A percentile compares a stretch with the other conserved stretches of the same genome.
Evolutionary conservation across 1,284 basidiomycete species (phyloP).

Genomic region (Stygiomarasmius scandens): DNA sequence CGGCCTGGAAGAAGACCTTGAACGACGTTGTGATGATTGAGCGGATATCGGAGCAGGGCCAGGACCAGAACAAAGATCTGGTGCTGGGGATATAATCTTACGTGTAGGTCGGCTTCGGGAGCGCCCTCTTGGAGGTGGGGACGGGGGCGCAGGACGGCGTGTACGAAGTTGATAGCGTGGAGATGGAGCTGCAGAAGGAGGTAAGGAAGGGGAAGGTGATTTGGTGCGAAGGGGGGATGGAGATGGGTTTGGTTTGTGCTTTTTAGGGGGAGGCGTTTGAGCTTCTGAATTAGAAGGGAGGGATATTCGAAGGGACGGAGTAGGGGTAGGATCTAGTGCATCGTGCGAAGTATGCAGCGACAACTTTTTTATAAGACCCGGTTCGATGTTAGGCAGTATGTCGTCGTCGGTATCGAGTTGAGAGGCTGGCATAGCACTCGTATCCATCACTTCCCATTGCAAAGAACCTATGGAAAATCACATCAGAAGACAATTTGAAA

Average conservation of each 20-base stretch:
- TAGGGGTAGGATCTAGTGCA: neutral
- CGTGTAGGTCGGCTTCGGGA: neutral
- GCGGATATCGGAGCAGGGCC: neutral
- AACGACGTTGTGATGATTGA: neutral
- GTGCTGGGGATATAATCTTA: neutral
- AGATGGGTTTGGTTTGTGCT: neutral
- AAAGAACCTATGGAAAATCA: conserved; percentile 31
- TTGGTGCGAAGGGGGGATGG: neutral
- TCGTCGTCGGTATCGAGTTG: conserved; percentile 34
- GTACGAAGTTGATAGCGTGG: neutral
- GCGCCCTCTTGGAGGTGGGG: neutral
- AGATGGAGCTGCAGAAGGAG: neutral
- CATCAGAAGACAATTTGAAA: too few species aligned
- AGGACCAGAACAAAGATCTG: neutral
- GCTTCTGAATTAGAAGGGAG: neutral
- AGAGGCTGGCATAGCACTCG: conserved; percentile 37
- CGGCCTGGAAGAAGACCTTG: neutral
- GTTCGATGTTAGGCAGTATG: neutral
- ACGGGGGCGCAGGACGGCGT: neutral
- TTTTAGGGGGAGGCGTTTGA: neutral
- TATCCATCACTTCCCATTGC: conserved; percentile 41
- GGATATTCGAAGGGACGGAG: neutral
- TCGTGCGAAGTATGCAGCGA: neutral
- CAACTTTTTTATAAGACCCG: neutral
- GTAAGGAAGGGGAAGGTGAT: conserved; percentile 6